Evolutionary conservation across 192 early-diverging fungal species (phyloP).

Genomic region (Spinellus fusiger): DNA sequence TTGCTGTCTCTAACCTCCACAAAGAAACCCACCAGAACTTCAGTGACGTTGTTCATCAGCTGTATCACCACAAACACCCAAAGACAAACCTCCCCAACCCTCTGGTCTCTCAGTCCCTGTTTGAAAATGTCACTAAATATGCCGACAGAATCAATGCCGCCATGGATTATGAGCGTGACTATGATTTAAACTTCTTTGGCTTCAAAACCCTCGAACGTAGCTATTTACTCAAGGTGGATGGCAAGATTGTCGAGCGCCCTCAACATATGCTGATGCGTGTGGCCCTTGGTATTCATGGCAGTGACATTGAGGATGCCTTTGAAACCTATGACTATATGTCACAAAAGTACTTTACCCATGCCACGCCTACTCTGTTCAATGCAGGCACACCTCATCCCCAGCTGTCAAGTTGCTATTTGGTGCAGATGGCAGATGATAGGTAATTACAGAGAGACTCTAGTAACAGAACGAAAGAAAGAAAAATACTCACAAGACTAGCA

Average conservation of each 20-base stretch:
- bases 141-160: conserved; percentile 78
- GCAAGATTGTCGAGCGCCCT: conserved; percentile 80
- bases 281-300: conserved; percentile 92
- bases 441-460: background rate
- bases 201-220: conserved; percentile 97
- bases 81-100: conserved; percentile 76
- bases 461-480: background rate
- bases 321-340: conserved; percentile 92
- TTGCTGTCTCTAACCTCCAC: conserved; percentile 92
- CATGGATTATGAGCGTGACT: conserved; percentile 90
- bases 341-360: conserved; percentile 93
- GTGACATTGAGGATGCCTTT: conserved; percentile 79
- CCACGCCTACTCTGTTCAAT: conserved; percentile 94
- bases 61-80: conserved; percentile 83
- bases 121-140: conserved; percentile 59
- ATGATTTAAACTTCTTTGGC: conserved; percentile 96
- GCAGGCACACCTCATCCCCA: conserved; percentile 96
- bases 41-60: conserved; percentile 71
- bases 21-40: conserved; percentile 78
- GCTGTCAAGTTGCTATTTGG: conserved; percentile 88
- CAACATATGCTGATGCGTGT: conserved; percentile 99
- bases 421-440: conserved; percentile 87
- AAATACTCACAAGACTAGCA: conserved; percentile 32
- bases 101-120: conserved; percentile 76
- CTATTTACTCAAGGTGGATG: conserved; percentile 83